These are phyloP conservation scores for Talaromyces sp. DNA, from an alignment of 2,329 filamentous ascomycete genomes.

Conservation along the genomic window DNA sequence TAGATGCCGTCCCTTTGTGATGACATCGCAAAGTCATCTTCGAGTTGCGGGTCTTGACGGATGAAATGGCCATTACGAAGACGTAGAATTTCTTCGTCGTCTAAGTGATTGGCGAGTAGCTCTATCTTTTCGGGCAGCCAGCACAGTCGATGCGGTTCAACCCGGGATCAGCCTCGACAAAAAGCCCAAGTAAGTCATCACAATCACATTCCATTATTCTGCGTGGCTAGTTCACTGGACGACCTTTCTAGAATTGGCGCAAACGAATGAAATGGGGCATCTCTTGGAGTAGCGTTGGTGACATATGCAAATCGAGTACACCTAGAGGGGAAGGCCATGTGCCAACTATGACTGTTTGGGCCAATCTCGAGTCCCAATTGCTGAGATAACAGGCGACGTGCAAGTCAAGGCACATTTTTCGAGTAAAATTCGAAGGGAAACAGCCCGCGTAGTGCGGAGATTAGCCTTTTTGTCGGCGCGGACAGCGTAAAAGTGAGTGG, in stretches of 20 bases:
- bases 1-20: slow-evolving; percentile 4
- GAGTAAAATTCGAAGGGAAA: neutral
- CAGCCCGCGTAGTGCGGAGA: slow-evolving; percentile 4
- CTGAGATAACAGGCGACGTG: slow-evolving; percentile 4
- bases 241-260: slow-evolving; percentile 4
- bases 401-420: slow-evolving; percentile 13
- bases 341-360: slow-evolving; percentile 11
- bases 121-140: neutral
- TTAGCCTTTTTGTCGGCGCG: slow-evolving; percentile 18
- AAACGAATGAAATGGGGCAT: slow-evolving; percentile 17
- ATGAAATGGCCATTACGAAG: slow-evolving; percentile 5
- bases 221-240: slow-evolving; percentile 5
- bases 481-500: slow-evolving; percentile 15
- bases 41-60: slow-evolving; percentile 12
- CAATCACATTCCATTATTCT: neutral
- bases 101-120: slow-evolving; percentile 5
- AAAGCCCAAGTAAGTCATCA: neutral
- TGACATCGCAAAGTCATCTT: slow-evolving; percentile 5
- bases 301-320: slow-evolving; percentile 20
- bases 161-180: slow-evolving; percentile 15
- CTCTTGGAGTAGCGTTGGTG: slow-evolving; percentile 18
- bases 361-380: slow-evolving; percentile 9
- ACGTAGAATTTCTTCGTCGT: neutral
- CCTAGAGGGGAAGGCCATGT: slow-evolving; percentile 7
- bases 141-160: slow-evolving; percentile 10